phyloP scores from a whole-genome alignment of 2,329 filamentous ascomycete genomes.

The Massarina eburnea region DNA sequence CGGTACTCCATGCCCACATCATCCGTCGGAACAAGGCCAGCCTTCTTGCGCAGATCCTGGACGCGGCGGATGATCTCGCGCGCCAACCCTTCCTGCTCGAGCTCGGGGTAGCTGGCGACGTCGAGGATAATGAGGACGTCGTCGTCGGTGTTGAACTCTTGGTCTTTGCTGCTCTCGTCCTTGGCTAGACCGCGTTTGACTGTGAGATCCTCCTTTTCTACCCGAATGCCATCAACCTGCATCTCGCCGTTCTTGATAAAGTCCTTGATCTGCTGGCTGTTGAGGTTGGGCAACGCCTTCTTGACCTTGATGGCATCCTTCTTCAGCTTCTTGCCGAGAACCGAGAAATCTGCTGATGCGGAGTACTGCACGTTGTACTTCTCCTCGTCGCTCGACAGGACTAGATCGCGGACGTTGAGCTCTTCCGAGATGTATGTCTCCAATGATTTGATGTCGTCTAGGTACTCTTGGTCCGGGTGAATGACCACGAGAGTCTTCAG shows the following conservation, averaged over 20 bases:
- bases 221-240: slow-evolving; percentile 79
- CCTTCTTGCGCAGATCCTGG: slow-evolving; percentile 91
- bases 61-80: slow-evolving; percentile 92
- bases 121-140: slow-evolving; percentile 94
- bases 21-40: slow-evolving; percentile 84
- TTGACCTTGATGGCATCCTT: slow-evolving; percentile 91
- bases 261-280: slow-evolving; percentile 75
- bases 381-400: slow-evolving; percentile 82
- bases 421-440: slow-evolving; percentile 90
- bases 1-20: slow-evolving; percentile 94
- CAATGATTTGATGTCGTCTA: slow-evolving; percentile 83
- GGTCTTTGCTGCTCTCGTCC: slow-evolving; percentile 67
- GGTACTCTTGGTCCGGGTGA: slow-evolving; percentile 77
- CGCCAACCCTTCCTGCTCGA: slow-evolving; percentile 84
- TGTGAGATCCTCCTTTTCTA: slow-evolving; percentile 79
- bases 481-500: slow-evolving; percentile 88
- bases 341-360: slow-evolving; percentile 88
- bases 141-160: slow-evolving; percentile 85
- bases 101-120: slow-evolving; percentile 75
- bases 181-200: slow-evolving; percentile 79
- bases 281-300: slow-evolving; percentile 79
- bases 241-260: slow-evolving; percentile 77
- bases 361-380: slow-evolving; percentile 93
- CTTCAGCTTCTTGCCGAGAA: slow-evolving; percentile 94
- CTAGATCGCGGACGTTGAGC: slow-evolving; percentile 82